Evolutionary conservation across 805 yeast species (phyloP).

Genomic region (Saccharomycopsis sp.): DNA sequence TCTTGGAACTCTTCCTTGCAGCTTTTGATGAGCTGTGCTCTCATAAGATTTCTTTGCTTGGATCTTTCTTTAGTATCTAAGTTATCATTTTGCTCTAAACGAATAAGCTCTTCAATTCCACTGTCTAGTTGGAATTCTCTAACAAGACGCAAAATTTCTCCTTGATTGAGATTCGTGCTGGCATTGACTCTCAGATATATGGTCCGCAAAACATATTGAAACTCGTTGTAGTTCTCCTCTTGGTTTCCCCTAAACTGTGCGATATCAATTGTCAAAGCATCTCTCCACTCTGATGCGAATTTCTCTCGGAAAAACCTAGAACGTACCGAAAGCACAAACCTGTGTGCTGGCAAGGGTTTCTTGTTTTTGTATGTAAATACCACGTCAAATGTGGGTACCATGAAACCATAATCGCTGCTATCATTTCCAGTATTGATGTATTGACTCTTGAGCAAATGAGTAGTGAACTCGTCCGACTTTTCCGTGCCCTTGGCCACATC

Average conservation of each 20-base stretch:
- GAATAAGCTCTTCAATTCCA: conserved; percentile 8
- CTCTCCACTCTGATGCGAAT: conserved; percentile 26
- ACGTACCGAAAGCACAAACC: conserved; percentile 36
- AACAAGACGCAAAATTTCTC: conserved; percentile 27
- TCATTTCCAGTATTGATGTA: background rate
- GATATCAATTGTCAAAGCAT: conserved; percentile 22
- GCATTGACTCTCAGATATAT: conserved; percentile 24
- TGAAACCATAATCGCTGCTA: background rate
- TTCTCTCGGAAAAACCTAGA: conserved; percentile 28
- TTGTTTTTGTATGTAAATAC: background rate
- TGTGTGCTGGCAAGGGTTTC: conserved; percentile 29
- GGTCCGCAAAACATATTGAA: conserved; percentile 25
- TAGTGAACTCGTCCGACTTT: conserved; percentile 62
- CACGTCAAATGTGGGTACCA: background rate
- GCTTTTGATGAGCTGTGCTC: conserved; percentile 29
- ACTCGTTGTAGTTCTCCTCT: conserved; percentile 29
- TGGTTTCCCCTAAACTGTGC: conserved; percentile 15
- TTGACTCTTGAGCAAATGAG: conserved; percentile 22
- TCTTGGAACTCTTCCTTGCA: conserved; percentile 23
- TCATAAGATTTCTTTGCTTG: conserved; percentile 28
- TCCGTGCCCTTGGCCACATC: conserved; percentile 68
- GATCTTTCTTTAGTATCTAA: conserved; percentile 2
- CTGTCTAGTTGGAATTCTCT: conserved; percentile 33
- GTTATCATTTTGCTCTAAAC: background rate
- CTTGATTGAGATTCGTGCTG: conserved; percentile 10